These are phyloP conservation scores for Lathyrus aphaca DNA, from an alignment of 306 rosid species.

Conservation along the genomic window DNA sequence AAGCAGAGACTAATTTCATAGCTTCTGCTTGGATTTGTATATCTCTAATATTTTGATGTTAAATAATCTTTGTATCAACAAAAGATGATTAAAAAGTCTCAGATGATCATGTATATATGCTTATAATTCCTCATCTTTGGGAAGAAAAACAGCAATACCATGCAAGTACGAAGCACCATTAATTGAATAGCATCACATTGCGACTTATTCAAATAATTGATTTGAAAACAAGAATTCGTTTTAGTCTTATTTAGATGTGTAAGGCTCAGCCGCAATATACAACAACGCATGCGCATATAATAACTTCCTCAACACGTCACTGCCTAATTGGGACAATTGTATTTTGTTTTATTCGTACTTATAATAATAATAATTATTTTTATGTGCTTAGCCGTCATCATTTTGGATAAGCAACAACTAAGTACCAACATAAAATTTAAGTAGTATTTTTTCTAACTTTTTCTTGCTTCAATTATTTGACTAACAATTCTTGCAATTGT, in stretches of 20 bases:
- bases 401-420: conserved; percentile 54
- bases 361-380: neutral
- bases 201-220: conserved; percentile 38
- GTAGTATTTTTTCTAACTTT: conserved; percentile 17
- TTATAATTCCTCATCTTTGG: neutral
- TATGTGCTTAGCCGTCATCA: conserved; percentile 37
- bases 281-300: conserved; percentile 31
- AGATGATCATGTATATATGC: neutral
- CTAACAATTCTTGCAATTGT: conserved; percentile 24
- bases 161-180: neutral
- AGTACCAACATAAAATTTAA: conserved; percentile 25
- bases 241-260: neutral
- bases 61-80: conserved; percentile 8
- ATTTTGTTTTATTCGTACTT: conserved; percentile 22
- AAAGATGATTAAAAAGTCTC: conserved; percentile 20
- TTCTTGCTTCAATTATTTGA: conserved; percentile 47
- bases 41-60: conserved; percentile 5
- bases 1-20: conserved; percentile 59
- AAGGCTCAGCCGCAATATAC: conserved; percentile 29
- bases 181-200: neutral
- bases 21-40: conserved; percentile 33
- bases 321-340: neutral
- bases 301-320: conserved; percentile 42
- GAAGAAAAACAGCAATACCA: conserved; percentile 18
- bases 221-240: conserved; percentile 21